phyloP scores from a whole-genome alignment of 2,329 filamentous ascomycete genomes.

The Nannizzia gypsea region DNA sequence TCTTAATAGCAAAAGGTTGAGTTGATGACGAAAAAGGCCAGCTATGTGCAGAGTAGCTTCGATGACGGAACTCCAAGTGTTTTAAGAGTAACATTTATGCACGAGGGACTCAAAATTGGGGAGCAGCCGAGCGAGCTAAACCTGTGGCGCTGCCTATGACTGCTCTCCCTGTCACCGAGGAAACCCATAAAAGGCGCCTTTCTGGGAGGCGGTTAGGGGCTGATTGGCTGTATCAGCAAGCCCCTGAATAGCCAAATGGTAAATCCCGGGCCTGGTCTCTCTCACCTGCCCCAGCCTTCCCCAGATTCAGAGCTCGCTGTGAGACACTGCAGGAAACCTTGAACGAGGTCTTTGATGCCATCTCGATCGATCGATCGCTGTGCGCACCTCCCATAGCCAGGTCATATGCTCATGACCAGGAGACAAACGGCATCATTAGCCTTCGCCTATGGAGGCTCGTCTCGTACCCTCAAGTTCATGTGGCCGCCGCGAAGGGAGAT shows the following conservation, averaged over 20 bases:
- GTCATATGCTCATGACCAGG: background rate
- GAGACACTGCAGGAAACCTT: background rate
- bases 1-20: background rate
- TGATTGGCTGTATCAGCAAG: background rate
- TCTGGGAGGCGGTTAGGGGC: background rate
- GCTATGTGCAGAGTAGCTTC: background rate
- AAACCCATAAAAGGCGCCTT: background rate
- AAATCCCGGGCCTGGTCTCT: background rate
- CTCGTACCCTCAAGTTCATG: background rate
- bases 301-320: background rate
- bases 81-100: background rate
- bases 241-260: background rate
- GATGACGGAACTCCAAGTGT: background rate
- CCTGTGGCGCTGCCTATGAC: background rate
- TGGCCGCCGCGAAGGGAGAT: background rate
- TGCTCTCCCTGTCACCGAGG: background rate
- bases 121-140: background rate
- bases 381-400: background rate
- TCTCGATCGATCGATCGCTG: background rate
- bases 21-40: background rate
- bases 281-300: background rate
- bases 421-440: background rate
- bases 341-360: background rate
- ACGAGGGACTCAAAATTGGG: background rate
- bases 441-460: background rate